Evolutionary conservation across 768 basidiomycete genomes (phyloP).

Genomic region (Lentinula raphanica): DNA sequence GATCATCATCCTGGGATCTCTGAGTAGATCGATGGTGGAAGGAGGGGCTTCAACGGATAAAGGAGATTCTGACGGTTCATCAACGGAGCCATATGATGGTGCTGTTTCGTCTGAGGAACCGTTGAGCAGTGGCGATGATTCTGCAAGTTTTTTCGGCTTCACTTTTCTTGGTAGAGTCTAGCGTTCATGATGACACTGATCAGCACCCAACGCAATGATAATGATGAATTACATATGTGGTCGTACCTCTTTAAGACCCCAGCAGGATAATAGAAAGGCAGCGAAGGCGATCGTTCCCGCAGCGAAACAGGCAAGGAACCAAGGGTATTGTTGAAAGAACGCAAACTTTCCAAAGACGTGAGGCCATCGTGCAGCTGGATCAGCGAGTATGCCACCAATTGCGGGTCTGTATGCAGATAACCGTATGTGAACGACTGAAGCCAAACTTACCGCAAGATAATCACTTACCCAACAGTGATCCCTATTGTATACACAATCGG

Average conservation of each 20-base stretch:
- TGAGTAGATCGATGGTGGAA: slow-evolving; percentile 16
- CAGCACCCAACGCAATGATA: background rate
- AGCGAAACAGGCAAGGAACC: slow-evolving; percentile 30
- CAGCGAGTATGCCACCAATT: slow-evolving; percentile 29
- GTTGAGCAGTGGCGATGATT: background rate
- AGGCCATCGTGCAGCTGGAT: slow-evolving; percentile 24
- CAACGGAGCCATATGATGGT: background rate
- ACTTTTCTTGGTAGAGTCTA: slow-evolving; percentile 11
- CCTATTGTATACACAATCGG: slow-evolving; percentile 25
- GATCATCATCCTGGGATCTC: slow-evolving; percentile 20
- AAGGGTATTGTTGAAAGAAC: slow-evolving; percentile 27
- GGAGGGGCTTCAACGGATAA: slow-evolving; percentile 4
- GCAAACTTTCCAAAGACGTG: slow-evolving; percentile 17
- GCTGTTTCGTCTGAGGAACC: background rate
- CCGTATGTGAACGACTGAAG: background rate
- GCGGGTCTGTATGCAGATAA: slow-evolving; percentile 18
- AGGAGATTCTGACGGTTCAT: slow-evolving; percentile 6
- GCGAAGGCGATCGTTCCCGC: slow-evolving; percentile 19
- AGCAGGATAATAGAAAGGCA: slow-evolving; percentile 16
- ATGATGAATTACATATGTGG: background rate
- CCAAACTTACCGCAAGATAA: background rate
- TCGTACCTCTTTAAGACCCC: slow-evolving; percentile 25
- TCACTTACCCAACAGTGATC: slow-evolving; percentile 19
- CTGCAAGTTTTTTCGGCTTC: background rate
- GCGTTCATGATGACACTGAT: slow-evolving; percentile 14